Conservation (phyloP, 2,329 filamentous ascomycete genomes). For the Monosporascus cannonballus region DNA sequence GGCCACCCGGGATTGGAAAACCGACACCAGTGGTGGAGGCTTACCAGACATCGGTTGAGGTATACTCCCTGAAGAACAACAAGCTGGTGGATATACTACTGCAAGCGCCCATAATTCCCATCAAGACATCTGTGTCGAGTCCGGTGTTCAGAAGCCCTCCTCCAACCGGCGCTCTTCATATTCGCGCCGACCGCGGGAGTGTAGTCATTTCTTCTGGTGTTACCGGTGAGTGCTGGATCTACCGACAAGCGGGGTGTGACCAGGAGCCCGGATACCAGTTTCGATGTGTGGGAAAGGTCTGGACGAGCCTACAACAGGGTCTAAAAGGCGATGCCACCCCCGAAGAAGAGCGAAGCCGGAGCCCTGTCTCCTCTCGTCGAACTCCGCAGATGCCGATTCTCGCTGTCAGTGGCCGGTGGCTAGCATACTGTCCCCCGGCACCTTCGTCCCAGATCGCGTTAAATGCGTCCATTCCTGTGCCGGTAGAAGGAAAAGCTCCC, state of each 20-base stretch:
- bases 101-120: conserved; percentile 56
- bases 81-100: conserved; percentile 68
- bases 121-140: conserved; percentile 54
- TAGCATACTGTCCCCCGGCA: conserved; percentile 70
- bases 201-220: conserved; percentile 71
- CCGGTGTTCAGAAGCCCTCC: conserved; percentile 61
- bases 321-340: conserved; percentile 41
- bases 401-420: conserved; percentile 65
- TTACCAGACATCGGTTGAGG: conserved; percentile 83
- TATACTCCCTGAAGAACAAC: conserved; percentile 79
- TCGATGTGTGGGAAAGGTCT: conserved; percentile 78
- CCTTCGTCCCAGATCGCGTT: conserved; percentile 65
- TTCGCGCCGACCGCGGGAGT: conserved; percentile 67
- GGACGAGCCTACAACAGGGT: conserved; percentile 74
- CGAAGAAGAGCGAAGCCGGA: conserved; percentile 38
- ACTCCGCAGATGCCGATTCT: conserved; percentile 57
- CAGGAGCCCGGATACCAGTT: conserved; percentile 40
- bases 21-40: conserved; percentile 41
- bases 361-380: conserved; percentile 32
- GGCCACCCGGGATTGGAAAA: conserved; percentile 30
- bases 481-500: conserved; percentile 47
- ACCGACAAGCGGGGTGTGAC: conserved; percentile 40
- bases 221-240: conserved; percentile 86
- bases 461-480: conserved; percentile 57
- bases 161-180: conserved; percentile 65